These are phyloP conservation scores for Paramecium sonneborni DNA, from an alignment of 73 alveolate species.

Conservation along the genomic window DNA sequence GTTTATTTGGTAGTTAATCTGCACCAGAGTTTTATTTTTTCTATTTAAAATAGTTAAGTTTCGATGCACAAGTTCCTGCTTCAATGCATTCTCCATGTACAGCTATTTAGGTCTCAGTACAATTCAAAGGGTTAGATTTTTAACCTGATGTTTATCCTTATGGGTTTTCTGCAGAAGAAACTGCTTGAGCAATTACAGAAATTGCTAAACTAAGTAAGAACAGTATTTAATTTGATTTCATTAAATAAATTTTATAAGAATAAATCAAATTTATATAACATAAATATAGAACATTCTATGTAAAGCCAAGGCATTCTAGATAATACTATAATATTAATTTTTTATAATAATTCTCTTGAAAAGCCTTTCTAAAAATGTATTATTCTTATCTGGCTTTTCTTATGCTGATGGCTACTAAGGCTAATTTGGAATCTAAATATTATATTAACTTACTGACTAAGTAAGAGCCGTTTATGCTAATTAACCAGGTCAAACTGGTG, in stretches of 20 bases:
- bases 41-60: background rate
- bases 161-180: background rate
- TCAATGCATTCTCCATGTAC: background rate
- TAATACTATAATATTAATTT: background rate
- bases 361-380: constrained; percentile 17
- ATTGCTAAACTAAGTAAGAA: background rate
- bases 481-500: background rate
- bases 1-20: background rate
- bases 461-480: background rate
- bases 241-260: too few species aligned
- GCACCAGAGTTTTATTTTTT: background rate
- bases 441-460: background rate
- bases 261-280: background rate
- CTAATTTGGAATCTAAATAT: background rate
- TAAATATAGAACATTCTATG: background rate
- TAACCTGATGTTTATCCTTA: background rate
- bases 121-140: background rate
- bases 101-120: background rate
- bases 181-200: background rate
- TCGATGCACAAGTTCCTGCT: background rate
- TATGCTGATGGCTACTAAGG: background rate
- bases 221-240: background rate
- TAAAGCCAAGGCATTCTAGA: background rate
- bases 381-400: background rate
- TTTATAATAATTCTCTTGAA: background rate